A percentile compares a stretch with the other conserved stretches of the same genome.
Evolutionary conservation across 768 basidiomycete species (phyloP).

Genomic region (Tulasnella sp.): DNA sequence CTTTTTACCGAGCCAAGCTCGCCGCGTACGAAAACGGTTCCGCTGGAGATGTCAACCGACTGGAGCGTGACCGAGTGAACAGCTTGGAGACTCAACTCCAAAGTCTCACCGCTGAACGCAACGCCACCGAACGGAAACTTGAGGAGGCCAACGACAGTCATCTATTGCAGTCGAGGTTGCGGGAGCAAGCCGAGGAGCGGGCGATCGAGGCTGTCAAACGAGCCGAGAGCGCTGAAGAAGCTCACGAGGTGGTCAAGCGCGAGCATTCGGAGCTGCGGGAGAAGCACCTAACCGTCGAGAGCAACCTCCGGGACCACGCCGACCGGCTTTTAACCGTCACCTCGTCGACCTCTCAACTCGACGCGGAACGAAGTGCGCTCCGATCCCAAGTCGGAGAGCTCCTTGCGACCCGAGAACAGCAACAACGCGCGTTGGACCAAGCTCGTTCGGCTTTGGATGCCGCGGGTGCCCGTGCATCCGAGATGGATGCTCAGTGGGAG

Average conservation of each 20-base stretch:
- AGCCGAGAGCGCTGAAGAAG: constrained; percentile 59
- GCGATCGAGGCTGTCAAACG: constrained; percentile 63
- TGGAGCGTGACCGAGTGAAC: constrained; percentile 67
- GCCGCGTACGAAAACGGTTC: constrained; percentile 66
- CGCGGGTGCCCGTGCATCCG: constrained; percentile 63
- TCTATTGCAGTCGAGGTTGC: constrained; percentile 63
- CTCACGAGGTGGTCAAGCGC: constrained; percentile 48
- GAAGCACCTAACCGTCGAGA: constrained; percentile 46
- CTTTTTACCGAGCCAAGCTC: constrained; percentile 93
- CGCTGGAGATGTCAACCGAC: constrained; percentile 47
- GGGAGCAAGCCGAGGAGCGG: constrained; percentile 68
- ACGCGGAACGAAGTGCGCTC: constrained; percentile 59
- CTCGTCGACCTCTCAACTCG: constrained; percentile 61
- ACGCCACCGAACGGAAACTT: constrained; percentile 55
- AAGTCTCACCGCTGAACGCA: constrained; percentile 48
- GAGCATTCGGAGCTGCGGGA: constrained; percentile 63
- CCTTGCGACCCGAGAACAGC: constrained; percentile 59
- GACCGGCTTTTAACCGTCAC: constrained; percentile 63
- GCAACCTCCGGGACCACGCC: constrained; percentile 59
- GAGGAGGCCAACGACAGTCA: constrained; percentile 61
- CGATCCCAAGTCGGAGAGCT: constrained; percentile 64
- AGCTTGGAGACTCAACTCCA: constrained; percentile 66
- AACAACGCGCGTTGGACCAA: constrained; percentile 80
- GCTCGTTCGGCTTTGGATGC: constrained; percentile 64
- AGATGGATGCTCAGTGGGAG: constrained; percentile 63